A percentile compares a stretch with the other conserved stretches of the same genome.
These are phyloP conservation scores for Calonectria naviculata DNA, from an alignment of 2,329 filamentous ascomycete genomes.

Conservation along the genomic window DNA sequence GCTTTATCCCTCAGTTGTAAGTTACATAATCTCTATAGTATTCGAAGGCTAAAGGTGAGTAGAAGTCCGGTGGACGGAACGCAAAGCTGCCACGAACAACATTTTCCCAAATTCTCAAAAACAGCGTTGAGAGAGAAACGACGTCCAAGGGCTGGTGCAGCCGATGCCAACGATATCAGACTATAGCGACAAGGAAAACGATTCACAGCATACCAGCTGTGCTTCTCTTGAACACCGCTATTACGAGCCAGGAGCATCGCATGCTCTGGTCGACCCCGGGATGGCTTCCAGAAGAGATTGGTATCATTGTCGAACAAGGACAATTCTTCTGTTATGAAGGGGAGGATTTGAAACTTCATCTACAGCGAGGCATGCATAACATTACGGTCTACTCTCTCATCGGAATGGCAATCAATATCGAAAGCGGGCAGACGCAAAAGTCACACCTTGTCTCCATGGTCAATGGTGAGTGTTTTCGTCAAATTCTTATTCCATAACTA, in stretches of 20 bases:
- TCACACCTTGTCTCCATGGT: slow-evolving; percentile 92
- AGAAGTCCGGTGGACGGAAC: slow-evolving; percentile 62
- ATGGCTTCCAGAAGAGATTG: slow-evolving; percentile 94
- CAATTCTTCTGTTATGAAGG: slow-evolving; percentile 97
- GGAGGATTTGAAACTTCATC: slow-evolving; percentile 83
- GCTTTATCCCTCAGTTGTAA: slow-evolving; percentile 72
- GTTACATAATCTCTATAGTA: slow-evolving; percentile 19
- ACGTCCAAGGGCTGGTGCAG: slow-evolving; percentile 94
- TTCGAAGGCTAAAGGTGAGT: slow-evolving; percentile 14
- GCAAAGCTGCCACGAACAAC: slow-evolving; percentile 66
- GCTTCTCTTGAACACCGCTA: slow-evolving; percentile 88
- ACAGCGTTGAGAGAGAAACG: slow-evolving; percentile 89
- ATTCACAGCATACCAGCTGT: slow-evolving; percentile 86
- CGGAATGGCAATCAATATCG: slow-evolving; percentile 90
- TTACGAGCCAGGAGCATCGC: slow-evolving; percentile 77
- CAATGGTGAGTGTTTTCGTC: slow-evolving; percentile 67
- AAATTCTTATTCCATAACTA: slow-evolving; percentile 24
- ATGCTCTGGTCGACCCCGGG: slow-evolving; percentile 89
- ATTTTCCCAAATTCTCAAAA: slow-evolving; percentile 94
- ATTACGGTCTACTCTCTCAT: slow-evolving; percentile 93
- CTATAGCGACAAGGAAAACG: slow-evolving; percentile 84
- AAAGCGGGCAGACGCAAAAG: slow-evolving; percentile 85
- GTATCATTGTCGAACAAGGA: slow-evolving; percentile 89
- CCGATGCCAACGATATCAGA: slow-evolving; percentile 90
- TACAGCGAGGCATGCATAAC: slow-evolving; percentile 82